Evolutionary conservation across 768 basidiomycete genomes (phyloP).

Genomic region (Phaeolepiota aurea): DNA sequence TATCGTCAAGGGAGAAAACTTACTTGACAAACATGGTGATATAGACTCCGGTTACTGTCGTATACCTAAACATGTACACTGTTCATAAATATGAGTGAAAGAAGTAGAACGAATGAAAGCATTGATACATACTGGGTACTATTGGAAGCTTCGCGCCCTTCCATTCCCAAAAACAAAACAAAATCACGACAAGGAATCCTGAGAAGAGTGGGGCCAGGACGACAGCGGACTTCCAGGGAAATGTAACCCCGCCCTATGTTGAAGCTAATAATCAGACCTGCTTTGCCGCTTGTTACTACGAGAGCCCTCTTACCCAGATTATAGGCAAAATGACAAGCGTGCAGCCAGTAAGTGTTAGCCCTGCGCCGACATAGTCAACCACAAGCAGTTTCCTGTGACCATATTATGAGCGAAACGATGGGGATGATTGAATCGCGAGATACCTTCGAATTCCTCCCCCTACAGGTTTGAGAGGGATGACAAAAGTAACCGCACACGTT

Average conservation of each 20-base stretch:
- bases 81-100: neutral
- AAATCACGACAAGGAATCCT: constrained; percentile 38
- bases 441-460: constrained; percentile 48
- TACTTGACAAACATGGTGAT: constrained; percentile 64
- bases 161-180: constrained; percentile 72
- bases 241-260: constrained; percentile 57
- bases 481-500: constrained; percentile 46
- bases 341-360: constrained; percentile 51
- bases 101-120: neutral
- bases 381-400: constrained; percentile 49
- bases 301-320: constrained; percentile 47
- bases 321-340: constrained; percentile 60
- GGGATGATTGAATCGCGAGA: neutral
- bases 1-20: no score
- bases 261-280: neutral
- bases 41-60: constrained; percentile 61
- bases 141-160: constrained; percentile 63
- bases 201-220: constrained; percentile 54
- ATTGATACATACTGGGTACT: constrained; percentile 49
- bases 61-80: constrained; percentile 68
- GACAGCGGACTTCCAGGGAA: constrained; percentile 61
- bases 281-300: no score
- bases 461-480: constrained; percentile 65
- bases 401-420: neutral
- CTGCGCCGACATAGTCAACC: constrained; percentile 55